Evolutionary conservation across 2,329 filamentous ascomycete species (phyloP), one percentile per base, ranked within the genome.

Genomic region (Thelonectria rubi): DNA sequence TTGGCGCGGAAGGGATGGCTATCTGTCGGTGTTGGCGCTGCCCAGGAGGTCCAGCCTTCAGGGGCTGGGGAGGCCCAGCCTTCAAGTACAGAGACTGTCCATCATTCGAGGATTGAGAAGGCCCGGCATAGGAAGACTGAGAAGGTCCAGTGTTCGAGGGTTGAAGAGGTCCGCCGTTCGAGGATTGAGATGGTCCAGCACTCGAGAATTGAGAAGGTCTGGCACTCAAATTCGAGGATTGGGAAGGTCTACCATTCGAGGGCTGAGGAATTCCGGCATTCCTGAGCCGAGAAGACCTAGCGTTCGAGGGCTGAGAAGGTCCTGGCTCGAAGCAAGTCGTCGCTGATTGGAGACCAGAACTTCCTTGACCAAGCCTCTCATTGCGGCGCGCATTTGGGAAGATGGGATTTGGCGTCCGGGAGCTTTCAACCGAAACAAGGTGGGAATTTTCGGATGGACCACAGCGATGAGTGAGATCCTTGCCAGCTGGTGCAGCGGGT

Each of bases 271-370:
- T n/a, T n/a, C n/a, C n/a, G n/a, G n/a, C n/a, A n/a, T n/a, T n/a
- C n/a, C n/a, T n/a, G n/a, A n/a, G n/a, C n/a, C n/a, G n/a, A n/a
- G 84, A 84, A 43, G 84, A 84, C 2, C 84, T 84, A 26, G 84
- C 84, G 18, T 81, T 85, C 64, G 86, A 69, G 10, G 84, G 84
- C 20, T 73, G 77, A 17, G 83, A 84, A 18, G 77, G 78, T 7
- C 81, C 82, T 1, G 76, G 1, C 75, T 75, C 24, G 69, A 73
- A 37, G 14, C 7, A 37, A 37, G 5, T 37, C 34, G 12, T 10
- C 11, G 34, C 34, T 37, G 34, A 37, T 4, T 11, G 34, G 20
- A 64, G 56, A 53, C 63, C 55, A 59, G 53, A 37, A 37, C 12
- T 15, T 15, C 15, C 34, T 37, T 37, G 34, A 15, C 34, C 34